Percentiles rank a stretch among this genome's conserved stretches.
Evolutionary conservation across 768 basidiomycete species (phyloP).

Genomic region (Mycena galopus): DNA sequence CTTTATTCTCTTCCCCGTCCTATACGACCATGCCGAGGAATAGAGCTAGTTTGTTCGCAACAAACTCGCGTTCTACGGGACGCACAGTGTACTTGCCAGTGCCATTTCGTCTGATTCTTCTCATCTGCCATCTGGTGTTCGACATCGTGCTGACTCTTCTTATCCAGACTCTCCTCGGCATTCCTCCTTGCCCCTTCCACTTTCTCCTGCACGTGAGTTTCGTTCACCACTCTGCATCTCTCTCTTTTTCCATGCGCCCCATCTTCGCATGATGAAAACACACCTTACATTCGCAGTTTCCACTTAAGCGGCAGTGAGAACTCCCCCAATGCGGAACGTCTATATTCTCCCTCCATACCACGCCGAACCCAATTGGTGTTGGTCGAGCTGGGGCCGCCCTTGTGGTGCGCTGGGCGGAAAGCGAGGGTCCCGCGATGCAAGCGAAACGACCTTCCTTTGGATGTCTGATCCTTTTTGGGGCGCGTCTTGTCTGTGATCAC

Average conservation of each 20-base stretch:
- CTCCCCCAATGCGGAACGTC: conserved; percentile 80
- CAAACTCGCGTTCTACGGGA: conserved; percentile 71
- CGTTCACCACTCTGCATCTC: neutral
- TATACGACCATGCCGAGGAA: conserved; percentile 91
- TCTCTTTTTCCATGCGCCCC: conserved; percentile 35
- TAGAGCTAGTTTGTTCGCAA: conserved; percentile 84
- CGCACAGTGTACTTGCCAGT: conserved; percentile 89
- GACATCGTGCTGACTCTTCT: conserved; percentile 9
- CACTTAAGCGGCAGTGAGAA: conserved; percentile 80
- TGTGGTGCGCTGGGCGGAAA: conserved; percentile 78
- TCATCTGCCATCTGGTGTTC: conserved; percentile 23
- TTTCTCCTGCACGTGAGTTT: conserved; percentile 41
- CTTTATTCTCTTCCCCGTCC: conserved; percentile 92
- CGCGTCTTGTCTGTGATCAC: neutral
- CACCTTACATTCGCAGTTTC: conserved; percentile 89
- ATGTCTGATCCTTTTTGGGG: conserved; percentile 77
- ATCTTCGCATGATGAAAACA: conserved; percentile 62
- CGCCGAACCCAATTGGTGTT: conserved; percentile 79
- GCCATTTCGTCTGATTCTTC: conserved; percentile 82
- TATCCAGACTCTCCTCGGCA: neutral
- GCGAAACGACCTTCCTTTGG: conserved; percentile 87
- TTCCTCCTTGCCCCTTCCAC: neutral
- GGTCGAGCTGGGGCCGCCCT: conserved; percentile 74
- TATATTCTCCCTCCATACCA: conserved; percentile 75
- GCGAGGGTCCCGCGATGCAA: conserved; percentile 82